Evolutionary conservation across 352 stramenopile genomes (phyloP).

Genomic region (Phytophthora sansomeana): DNA sequence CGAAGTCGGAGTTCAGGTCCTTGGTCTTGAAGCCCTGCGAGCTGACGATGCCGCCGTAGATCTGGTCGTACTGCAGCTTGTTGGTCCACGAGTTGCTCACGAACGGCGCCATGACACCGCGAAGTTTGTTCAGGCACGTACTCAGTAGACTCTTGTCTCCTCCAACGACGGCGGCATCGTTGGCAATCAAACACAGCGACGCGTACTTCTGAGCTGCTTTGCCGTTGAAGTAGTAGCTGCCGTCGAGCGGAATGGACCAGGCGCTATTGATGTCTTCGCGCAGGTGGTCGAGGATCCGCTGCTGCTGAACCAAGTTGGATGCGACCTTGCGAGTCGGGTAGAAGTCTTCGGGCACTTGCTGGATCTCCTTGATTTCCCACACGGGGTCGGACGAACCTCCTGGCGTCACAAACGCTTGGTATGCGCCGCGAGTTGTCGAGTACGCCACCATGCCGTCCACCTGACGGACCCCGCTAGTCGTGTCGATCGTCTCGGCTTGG

Average conservation of each 20-base stretch:
- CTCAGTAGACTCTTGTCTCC: slow-evolving; percentile 47
- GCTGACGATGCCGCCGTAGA: slow-evolving; percentile 68
- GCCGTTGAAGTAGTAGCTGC: slow-evolving; percentile 77
- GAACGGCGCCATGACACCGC: slow-evolving; percentile 52
- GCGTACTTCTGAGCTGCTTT: slow-evolving; percentile 71
- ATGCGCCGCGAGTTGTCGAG: slow-evolving; percentile 64
- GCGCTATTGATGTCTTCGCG: slow-evolving; percentile 46
- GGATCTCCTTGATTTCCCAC: slow-evolving; percentile 60
- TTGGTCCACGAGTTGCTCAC: slow-evolving; percentile 55
- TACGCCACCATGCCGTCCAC: slow-evolving; percentile 49
- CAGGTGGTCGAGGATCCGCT: slow-evolving; percentile 54
- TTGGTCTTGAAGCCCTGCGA: slow-evolving; percentile 58
- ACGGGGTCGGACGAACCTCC: slow-evolving; percentile 19
- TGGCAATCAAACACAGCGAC: slow-evolving; percentile 66
- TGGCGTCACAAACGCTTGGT: slow-evolving; percentile 52
- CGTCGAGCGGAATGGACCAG: slow-evolving; percentile 57
- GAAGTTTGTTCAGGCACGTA: slow-evolving; percentile 51
- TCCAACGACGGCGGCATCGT: slow-evolving; percentile 49
- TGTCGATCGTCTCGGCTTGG: slow-evolving; percentile 57
- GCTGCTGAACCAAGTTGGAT: slow-evolving; percentile 36
- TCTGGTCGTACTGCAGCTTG: slow-evolving; percentile 61
- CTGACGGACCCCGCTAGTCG: slow-evolving; percentile 23
- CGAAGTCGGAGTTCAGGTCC: slow-evolving; percentile 73
- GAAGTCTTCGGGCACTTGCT: slow-evolving; percentile 51
- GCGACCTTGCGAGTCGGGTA: slow-evolving; percentile 52